phyloP scores from a whole-genome alignment of 1,284 basidiomycete species.

The Puccinia triticina region DNA sequence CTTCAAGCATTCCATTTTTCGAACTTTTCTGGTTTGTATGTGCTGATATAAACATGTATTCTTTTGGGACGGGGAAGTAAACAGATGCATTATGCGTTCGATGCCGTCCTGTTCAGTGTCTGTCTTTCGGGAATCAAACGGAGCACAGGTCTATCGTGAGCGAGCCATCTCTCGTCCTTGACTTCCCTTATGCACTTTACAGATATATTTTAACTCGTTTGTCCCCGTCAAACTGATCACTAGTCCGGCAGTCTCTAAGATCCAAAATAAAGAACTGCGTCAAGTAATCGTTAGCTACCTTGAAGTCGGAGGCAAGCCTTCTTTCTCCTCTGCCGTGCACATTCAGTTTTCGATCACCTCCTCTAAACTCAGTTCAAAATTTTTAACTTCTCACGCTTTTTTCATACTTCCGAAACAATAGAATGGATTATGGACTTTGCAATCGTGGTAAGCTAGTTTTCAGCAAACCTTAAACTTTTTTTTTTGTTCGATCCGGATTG shows the following conservation, averaged over 20 bases:
- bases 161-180: neutral
- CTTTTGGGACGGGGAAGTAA: too few relatives aligned
- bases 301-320: conserved; percentile 37
- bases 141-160: conserved; percentile 46
- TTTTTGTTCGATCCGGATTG: neutral
- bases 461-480: neutral
- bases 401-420: neutral
- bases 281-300: conserved; percentile 33
- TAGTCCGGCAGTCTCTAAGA: conserved; percentile 42
- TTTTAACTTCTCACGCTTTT: neutral
- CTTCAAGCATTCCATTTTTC: neutral
- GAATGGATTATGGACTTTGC: conserved; percentile 51
- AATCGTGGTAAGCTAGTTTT: conserved; percentile 36
- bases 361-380: neutral
- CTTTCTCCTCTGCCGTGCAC: neutral
- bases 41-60: too few relatives aligned
- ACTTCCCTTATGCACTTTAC: too few relatives aligned
- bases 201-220: neutral
- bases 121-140: conserved; percentile 47
- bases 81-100: conserved; percentile 45
- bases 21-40: neutral
- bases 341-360: neutral
- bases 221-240: neutral
- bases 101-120: conserved; percentile 42
- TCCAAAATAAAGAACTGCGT: conserved; percentile 46